These are phyloP conservation scores for Fistulina hepatica DNA, from an alignment of 1,284 basidiomycete species.

Conservation along the genomic window DNA sequence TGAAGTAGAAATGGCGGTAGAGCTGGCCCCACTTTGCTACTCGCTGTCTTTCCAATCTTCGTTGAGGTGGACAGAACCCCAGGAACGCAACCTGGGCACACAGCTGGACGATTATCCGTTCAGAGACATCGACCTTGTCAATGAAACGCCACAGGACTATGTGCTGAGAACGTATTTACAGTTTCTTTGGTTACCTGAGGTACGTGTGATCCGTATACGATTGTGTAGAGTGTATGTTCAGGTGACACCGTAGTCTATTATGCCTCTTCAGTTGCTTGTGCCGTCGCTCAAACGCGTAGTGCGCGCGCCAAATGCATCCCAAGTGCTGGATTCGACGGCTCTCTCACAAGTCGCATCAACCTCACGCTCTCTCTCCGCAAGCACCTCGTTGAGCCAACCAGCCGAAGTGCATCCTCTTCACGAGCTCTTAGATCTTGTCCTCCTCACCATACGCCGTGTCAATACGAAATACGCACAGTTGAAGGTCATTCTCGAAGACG, in stretches of 20 bases:
- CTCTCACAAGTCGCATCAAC: too few relatives aligned
- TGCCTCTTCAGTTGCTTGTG: slow-evolving; percentile 47
- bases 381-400: slow-evolving; percentile 17
- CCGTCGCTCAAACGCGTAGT: slow-evolving; percentile 46
- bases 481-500: slow-evolving; percentile 42
- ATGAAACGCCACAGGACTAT: too few relatives aligned
- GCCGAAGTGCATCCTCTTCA: slow-evolving; percentile 48
- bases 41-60: too few relatives aligned
- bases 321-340: too few relatives aligned
- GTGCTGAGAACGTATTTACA: slow-evolving; percentile 62
- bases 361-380: slow-evolving; percentile 20
- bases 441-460: slow-evolving; percentile 45
- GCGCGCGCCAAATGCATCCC: too few relatives aligned
- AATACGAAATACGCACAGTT: slow-evolving; percentile 57
- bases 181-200: slow-evolving; percentile 69
- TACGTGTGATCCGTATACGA: slow-evolving; percentile 18
- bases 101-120: too few relatives aligned
- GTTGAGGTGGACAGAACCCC: too few relatives aligned
- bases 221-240: not conserved
- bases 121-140: too few relatives aligned
- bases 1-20: too few relatives aligned
- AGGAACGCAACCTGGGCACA: too few relatives aligned
- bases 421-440: slow-evolving; percentile 40
- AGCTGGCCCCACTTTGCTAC: too few relatives aligned
- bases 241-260: slow-evolving; percentile 43